Evolutionary conservation across 2,329 filamentous ascomycete genomes (phyloP).

Genomic region (Microsporum audouinii): DNA sequence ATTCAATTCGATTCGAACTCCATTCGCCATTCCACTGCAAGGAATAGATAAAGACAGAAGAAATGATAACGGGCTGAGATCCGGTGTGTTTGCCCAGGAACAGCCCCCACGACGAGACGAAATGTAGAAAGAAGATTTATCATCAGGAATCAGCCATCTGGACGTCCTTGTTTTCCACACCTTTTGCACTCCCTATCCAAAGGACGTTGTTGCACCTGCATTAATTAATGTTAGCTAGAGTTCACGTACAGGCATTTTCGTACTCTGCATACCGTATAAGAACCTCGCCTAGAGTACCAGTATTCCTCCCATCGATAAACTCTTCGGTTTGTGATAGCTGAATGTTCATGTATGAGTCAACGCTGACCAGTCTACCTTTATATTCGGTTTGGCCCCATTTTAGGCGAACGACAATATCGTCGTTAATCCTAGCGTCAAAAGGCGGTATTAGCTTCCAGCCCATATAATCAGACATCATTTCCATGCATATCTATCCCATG

Average conservation of each 20-base stretch:
- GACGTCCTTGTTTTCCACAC: conserved; percentile 38
- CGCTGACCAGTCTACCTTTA: conserved; percentile 80
- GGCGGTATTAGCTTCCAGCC: not conserved
- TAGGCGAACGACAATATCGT: conserved; percentile 78
- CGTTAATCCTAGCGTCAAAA: conserved; percentile 56
- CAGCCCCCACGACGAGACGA: not conserved
- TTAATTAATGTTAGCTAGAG: not conserved
- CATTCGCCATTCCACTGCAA: conserved; percentile 5
- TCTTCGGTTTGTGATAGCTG: conserved; percentile 86
- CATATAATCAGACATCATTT: not conserved
- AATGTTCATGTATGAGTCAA: conserved; percentile 99
- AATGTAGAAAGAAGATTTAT: not conserved
- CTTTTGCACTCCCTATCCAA: conserved; percentile 59
- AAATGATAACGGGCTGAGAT: not conserved
- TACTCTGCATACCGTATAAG: conserved; percentile 58
- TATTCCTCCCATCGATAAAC: conserved; percentile 77
- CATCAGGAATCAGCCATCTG: conserved; percentile 20
- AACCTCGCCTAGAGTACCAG: conserved; percentile 76
- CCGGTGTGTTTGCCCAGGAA: not conserved
- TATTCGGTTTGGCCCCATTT: conserved; percentile 99
- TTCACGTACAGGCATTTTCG: conserved; percentile 15
- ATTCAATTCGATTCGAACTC: conserved; percentile 5
- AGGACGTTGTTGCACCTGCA: conserved; percentile 89
- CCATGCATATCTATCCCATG: not conserved
- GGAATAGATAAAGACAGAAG: not conserved